These are phyloP conservation scores for Tylopilus vinaceipallidus DNA, from an alignment of 768 basidiomycete species.

Conservation along the genomic window DNA sequence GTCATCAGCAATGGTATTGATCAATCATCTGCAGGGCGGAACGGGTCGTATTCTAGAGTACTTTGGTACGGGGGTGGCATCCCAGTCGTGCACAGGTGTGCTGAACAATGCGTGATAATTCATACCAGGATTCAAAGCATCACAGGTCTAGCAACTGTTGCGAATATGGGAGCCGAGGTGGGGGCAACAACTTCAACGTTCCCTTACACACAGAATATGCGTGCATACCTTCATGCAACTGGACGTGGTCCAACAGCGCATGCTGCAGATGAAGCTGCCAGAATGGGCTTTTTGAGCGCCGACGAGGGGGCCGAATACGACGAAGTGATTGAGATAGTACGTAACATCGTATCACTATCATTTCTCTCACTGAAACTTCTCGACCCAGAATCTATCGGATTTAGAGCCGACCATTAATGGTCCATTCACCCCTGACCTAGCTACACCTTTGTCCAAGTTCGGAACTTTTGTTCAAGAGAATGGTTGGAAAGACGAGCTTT, in stretches of 20 bases:
- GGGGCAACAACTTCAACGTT: conserved; percentile 99
- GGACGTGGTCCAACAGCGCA: conserved; percentile 81
- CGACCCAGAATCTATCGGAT: conserved; percentile 72
- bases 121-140: not conserved
- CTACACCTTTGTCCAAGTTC: conserved; percentile 91
- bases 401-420: conserved; percentile 94
- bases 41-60: conserved; percentile 97
- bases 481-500: conserved; percentile 92
- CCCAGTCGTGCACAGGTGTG: conserved; percentile 89
- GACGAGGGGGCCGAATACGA: conserved; percentile 93
- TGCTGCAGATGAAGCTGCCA: conserved; percentile 83
- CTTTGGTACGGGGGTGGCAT: conserved; percentile 87
- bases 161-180: conserved; percentile 99
- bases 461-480: conserved; percentile 74
- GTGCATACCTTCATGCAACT: conserved; percentile 85
- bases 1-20: not conserved
- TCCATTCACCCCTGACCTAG: conserved; percentile 95
- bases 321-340: conserved; percentile 88
- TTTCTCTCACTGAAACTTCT: not conserved
- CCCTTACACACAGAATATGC: conserved; percentile 92
- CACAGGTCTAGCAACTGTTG: conserved; percentile 86
- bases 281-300: conserved; percentile 72
- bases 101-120: not conserved
- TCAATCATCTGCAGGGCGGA: conserved; percentile 62
- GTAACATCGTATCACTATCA: conserved; percentile 23